phyloP scores from a whole-genome alignment of 352 stramenopile genomes.

The Blastocystis sp. region DNA sequence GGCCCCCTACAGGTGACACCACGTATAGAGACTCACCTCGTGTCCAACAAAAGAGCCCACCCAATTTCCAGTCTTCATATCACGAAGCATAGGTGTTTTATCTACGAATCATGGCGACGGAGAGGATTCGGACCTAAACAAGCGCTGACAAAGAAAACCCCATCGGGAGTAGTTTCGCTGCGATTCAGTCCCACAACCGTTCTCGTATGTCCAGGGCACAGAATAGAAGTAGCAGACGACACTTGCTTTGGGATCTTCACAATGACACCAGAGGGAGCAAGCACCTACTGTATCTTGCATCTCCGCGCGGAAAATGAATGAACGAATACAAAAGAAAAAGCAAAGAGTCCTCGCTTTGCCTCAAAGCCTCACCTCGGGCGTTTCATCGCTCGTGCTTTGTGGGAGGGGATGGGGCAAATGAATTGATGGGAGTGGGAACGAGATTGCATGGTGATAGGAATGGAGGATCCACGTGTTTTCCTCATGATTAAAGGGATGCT shows the following conservation, averaged over 20 bases:
- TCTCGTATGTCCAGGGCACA: slow-evolving; percentile 71
- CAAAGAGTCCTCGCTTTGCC: not conserved
- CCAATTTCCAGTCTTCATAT: slow-evolving; percentile 81
- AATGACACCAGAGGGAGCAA: not conserved
- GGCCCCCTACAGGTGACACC: slow-evolving; percentile 73
- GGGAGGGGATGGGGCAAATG: no score
- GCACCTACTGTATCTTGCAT: not conserved
- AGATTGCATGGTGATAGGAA: no score
- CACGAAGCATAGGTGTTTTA: slow-evolving; percentile 83
- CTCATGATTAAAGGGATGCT: no score
- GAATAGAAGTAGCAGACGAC: slow-evolving; percentile 33
- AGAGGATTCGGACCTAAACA: slow-evolving; percentile 45
- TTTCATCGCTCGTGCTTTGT: no score
- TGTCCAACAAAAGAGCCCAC: slow-evolving; percentile 85
- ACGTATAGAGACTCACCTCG: slow-evolving; percentile 73
- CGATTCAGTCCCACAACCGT: slow-evolving; percentile 70
- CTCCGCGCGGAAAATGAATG: not conserved
- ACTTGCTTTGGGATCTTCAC: not conserved
- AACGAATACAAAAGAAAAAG: not conserved
- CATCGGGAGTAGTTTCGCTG: slow-evolving; percentile 69
- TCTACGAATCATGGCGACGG: slow-evolving; percentile 71
- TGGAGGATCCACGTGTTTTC: no score
- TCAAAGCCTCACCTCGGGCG: no score
- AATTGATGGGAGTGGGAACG: no score
- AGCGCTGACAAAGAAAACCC: slow-evolving; percentile 71